Evolutionary conservation across 2,329 filamentous ascomycete species (phyloP).

Genomic region (Apiospora saccharicola): DNA sequence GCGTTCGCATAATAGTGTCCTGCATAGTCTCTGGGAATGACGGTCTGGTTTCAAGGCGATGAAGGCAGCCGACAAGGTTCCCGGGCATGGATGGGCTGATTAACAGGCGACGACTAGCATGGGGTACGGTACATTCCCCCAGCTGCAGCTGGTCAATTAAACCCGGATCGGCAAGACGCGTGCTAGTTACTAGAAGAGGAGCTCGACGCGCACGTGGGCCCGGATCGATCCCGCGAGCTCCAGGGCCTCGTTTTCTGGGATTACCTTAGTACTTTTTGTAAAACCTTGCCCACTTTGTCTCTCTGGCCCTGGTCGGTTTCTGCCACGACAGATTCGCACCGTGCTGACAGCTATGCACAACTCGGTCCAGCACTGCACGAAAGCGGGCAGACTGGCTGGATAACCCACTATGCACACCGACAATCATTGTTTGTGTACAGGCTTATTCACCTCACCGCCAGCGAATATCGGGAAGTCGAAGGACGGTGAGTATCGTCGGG

Average conservation of each 20-base stretch:
- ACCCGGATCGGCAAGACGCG: conserved; percentile 24
- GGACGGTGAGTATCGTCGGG: conserved; percentile 20
- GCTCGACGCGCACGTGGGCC: conserved; percentile 22
- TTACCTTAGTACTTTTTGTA: conserved; percentile 3
- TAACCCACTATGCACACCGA: conserved; percentile 21
- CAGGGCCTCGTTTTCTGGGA: conserved; percentile 23
- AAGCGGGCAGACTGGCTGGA: conserved; percentile 22
- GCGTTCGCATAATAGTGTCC: conserved; percentile 1
- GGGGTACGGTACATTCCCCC: conserved; percentile 1
- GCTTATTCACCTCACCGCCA: conserved; percentile 22
- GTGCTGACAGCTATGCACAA: conserved; percentile 15
- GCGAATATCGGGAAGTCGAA: conserved; percentile 1
- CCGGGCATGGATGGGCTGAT: conserved; percentile 6
- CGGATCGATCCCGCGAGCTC: conserved; percentile 23
- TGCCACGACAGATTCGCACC: conserved; percentile 17
- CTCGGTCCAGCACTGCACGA: conserved; percentile 21
- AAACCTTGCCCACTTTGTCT: conserved; percentile 11
- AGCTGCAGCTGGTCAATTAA: conserved; percentile 17
- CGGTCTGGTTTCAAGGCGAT: conserved; percentile 6
- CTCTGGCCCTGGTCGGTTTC: conserved; percentile 6
- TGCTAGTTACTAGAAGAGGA: conserved; percentile 2
- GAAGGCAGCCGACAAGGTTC: conserved; percentile 8
- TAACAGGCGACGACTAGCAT: conserved; percentile 18
- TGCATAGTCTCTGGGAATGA: background rate
- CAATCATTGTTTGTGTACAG: conserved; percentile 16